Conservation (phyloP, 805 yeast species). For the Sugiyamaella chiloensis region DNA sequence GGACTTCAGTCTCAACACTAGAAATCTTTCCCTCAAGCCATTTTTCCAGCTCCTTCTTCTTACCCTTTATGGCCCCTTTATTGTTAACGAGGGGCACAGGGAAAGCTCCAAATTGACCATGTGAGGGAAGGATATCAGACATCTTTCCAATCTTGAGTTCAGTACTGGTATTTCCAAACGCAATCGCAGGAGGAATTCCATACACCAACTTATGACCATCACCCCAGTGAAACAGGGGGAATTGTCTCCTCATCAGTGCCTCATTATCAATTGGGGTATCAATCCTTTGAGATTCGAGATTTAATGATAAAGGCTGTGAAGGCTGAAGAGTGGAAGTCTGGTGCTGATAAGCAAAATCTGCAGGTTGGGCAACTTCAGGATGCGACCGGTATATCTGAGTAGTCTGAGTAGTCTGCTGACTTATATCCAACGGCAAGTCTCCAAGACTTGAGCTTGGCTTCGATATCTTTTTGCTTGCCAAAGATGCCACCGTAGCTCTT, state of each 20-base stretch:
- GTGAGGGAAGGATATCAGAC: conserved; percentile 29
- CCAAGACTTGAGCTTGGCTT: conserved; percentile 2
- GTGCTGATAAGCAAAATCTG: too few species aligned
- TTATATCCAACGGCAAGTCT: conserved; percentile 4
- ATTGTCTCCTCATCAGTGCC: conserved; percentile 57
- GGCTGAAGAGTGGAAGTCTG: too few species aligned
- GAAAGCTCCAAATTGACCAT: conserved; percentile 39
- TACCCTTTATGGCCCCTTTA: conserved; percentile 46
- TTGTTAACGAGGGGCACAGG: conserved; percentile 65
- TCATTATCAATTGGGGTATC: conserved; percentile 31
- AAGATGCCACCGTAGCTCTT: not conserved
- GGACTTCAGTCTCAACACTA: conserved; percentile 23
- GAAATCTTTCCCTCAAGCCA: conserved; percentile 51
- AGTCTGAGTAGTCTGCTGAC: conserved; percentile 13
- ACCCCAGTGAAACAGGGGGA: conserved; percentile 74
- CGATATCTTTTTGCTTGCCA: not conserved
- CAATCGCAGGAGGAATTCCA: conserved; percentile 41
- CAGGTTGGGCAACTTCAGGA: too few species aligned
- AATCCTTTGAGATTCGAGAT: conserved; percentile 10
- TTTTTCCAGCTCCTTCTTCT: conserved; percentile 63
- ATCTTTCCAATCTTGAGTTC: conserved; percentile 29
- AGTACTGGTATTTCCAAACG: conserved; percentile 35
- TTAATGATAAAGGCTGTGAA: conserved; percentile 18
- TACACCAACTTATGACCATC: conserved; percentile 44
- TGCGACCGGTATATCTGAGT: too few species aligned